Evolutionary conservation across 129 eudicot genomes (phyloP).

Genomic region (Flaveria bidentis): DNA sequence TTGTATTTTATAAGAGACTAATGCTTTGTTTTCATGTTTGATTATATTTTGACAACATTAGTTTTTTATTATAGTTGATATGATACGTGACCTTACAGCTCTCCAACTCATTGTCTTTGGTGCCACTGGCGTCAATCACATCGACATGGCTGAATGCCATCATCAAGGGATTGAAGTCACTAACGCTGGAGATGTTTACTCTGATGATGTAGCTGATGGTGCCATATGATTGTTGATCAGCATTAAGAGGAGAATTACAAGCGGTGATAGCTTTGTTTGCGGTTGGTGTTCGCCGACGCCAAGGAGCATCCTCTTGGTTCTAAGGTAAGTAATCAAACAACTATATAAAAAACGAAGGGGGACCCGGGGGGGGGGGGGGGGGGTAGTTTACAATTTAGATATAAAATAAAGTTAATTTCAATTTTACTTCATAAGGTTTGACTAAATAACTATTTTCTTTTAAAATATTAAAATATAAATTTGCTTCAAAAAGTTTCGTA

Average conservation of each 20-base stretch:
- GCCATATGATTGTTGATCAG: slow-evolving; percentile 26
- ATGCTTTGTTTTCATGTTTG: no score
- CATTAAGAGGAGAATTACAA: slow-evolving; percentile 24
- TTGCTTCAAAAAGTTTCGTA: no score
- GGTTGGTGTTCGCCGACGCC: slow-evolving; percentile 5
- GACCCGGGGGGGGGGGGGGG: no score
- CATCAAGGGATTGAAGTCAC: slow-evolving; percentile 12
- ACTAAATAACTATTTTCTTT: no score
- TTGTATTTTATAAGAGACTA: no score
- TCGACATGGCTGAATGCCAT: slow-evolving; percentile 22
- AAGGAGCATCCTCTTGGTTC: slow-evolving; percentile 28
- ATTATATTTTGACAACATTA: no score
- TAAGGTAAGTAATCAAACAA: slow-evolving; percentile 11
- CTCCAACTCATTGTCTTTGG: slow-evolving; percentile 25
- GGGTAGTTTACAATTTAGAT: no score
- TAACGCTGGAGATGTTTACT: slow-evolving; percentile 22
- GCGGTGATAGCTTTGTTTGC: slow-evolving; percentile 30
- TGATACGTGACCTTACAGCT: slow-evolving; percentile 18
- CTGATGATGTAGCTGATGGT: slow-evolving; percentile 35
- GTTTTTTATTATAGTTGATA: slow-evolving; percentile 2
- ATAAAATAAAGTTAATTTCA: no score
- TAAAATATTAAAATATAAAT: no score
- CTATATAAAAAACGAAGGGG: no score
- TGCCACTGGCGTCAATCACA: slow-evolving; percentile 26
- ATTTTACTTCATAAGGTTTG: no score